Base-by-base conservation (phyloP, 148 eudicot genomes). In the Fallopia convolvulus region DNA sequence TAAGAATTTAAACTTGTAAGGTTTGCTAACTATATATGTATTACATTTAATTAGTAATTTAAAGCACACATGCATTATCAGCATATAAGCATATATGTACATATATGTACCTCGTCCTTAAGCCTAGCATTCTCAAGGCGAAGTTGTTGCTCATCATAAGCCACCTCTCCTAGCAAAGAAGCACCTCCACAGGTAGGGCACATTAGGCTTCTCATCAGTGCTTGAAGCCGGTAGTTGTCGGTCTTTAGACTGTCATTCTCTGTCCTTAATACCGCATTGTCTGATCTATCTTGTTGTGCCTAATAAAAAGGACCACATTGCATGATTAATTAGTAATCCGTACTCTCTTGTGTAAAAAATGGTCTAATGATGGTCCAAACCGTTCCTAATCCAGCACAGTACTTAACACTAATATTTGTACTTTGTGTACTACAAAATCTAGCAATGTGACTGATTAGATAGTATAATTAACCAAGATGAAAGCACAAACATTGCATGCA, bases 201-300 rank as follows among this genome's bases (percentile, higher is more conserved):
- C 75, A 73, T 73, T n/a, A 73, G 55, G 10, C 53, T 73, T 9
- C 75, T 73, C 75, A 73, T 73, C 9, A 73, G 36, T 20, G 75
- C 53, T 73, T 73, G 75, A 73, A 73, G 75, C 52, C 75, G 50
- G 39, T 73, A 73, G 46, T 73, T 73, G 32, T 73, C 75, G 10
- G 33, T 44, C n/a, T 73, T 73, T 23, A 73, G 55, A 36, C 53
- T 3, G 23, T 73, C 75, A 73, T 73, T 73, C 75, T 73, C 75
- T 13, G 75, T 23, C 55, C 75, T 73, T 32, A 73, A 13, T 20
- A 73, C n/a, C 33, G 47, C 75, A 73, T 73, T 73, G 36, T 73
- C 75, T 20, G 32, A 4, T 73, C 75, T 73, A 73, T 73, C 75
- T n/a, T 73, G 72, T 73, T 73, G 75, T 20, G 75, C 75, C 75